Evolutionary conservation across 2,329 filamentous ascomycete genomes (phyloP), one percentile per base, ranked within the genome.

Genomic region (Dothistroma pini): DNA sequence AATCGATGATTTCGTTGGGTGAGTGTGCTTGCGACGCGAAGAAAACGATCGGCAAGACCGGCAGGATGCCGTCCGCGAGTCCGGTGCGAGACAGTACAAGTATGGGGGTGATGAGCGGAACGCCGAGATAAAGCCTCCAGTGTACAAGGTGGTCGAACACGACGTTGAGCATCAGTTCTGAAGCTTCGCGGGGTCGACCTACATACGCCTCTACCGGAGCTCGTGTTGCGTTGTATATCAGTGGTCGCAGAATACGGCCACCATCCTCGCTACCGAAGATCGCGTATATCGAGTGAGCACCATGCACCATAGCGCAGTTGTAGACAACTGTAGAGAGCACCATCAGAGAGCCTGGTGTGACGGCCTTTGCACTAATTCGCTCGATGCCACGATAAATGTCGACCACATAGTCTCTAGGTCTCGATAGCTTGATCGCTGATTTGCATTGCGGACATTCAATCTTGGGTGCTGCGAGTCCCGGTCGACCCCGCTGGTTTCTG

Each of bases 381-480:
- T 88, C 83, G 10, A 90, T 65, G 16, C 78, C 74, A 55, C 89
- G 84, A 63, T 87, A 83, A 0, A 87, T 70, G 57, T 88, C 84
- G 31, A 97, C 86, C 22, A 95, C 76, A 22, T 85, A 79, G 71
- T 93, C 92, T 70, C 83, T 85, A 14, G 90, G 89, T 54, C 93
- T 87, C 55, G 88, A 84, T 31, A 97, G 81, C 56, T 84, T 79
- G 69, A 97, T 96, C 66, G 86, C 83, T 1, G 86, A 84, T 74
- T 96, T 95, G 83, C 95, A 99, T 64, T 96, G 90, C 2, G 93
- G 93, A 73, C 95, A 99, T 57, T 85, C 79, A 65, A 97, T 86
- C 63, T 87, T 86, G 58, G 86, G 85, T 31, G 72, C 73, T 25
- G 71, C 70, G 21, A 74, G 80, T 74, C 72, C 83, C 75, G 61